Evolutionary conservation across 352 stramenopile genomes (phyloP).

Genomic region (Phytophthora pluvialis): DNA sequence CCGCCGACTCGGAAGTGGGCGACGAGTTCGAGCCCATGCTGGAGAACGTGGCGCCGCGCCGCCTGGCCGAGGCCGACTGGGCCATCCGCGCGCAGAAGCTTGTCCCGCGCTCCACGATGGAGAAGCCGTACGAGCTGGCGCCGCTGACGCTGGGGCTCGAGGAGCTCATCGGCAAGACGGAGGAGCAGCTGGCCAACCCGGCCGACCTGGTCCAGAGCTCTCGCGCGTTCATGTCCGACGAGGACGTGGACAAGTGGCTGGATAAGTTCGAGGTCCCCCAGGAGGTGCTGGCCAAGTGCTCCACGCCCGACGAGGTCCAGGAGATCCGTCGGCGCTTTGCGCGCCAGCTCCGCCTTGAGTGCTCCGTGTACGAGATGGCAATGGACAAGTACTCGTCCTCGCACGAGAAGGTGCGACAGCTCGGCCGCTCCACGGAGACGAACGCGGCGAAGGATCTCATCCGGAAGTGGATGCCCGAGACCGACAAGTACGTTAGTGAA

Average conservation of each 20-base stretch:
- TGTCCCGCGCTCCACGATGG: slow-evolving; percentile 52
- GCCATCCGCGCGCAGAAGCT: slow-evolving; percentile 59
- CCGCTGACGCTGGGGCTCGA: slow-evolving; percentile 34
- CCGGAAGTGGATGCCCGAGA: slow-evolving; percentile 59
- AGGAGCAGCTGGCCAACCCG: slow-evolving; percentile 25
- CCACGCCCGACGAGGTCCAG: slow-evolving; percentile 51
- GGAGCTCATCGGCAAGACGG: slow-evolving; percentile 14
- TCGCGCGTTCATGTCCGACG: slow-evolving; percentile 61
- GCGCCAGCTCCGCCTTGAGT: slow-evolving; percentile 79
- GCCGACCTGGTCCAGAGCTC: slow-evolving; percentile 14
- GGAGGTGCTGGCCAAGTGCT: slow-evolving; percentile 57
- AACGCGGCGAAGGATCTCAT: slow-evolving; percentile 72
- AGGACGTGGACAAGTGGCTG: slow-evolving; percentile 83
- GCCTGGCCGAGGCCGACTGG: slow-evolving; percentile 59
- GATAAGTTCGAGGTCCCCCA: slow-evolving; percentile 58
- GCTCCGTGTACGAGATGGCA: slow-evolving; percentile 83
- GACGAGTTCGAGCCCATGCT: slow-evolving; percentile 24
- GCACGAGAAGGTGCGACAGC: slow-evolving; percentile 52
- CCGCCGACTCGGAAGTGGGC: slow-evolving; percentile 18
- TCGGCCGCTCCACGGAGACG: slow-evolving; percentile 56
- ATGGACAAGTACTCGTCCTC: slow-evolving; percentile 67
- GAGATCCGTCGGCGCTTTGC: slow-evolving; percentile 73
- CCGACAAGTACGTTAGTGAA: slow-evolving; percentile 47
- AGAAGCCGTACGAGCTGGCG: slow-evolving; percentile 44
- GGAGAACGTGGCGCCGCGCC: slow-evolving; percentile 23